Evolutionary conservation across 352 stramenopile genomes (phyloP), one percentile per base, ranked within the genome.

Genomic region (Phytopythium boreale): DNA sequence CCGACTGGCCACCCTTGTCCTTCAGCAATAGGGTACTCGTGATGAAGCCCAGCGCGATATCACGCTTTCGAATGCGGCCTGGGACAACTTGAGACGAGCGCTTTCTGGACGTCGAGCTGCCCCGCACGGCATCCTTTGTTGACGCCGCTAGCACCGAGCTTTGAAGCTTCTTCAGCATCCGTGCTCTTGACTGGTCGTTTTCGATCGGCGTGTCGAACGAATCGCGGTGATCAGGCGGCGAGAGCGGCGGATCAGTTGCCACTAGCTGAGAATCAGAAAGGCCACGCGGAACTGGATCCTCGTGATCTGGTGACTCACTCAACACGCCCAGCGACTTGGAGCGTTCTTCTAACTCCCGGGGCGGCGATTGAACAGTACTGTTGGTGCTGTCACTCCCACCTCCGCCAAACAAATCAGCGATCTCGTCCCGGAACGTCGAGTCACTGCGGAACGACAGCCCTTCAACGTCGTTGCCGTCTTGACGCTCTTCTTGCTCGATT

Each of bases 141-240:
- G 65, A 58, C 1, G 41, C 67, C 0, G 53, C 61, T 56, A 69
- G 63, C 59, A 67, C 74, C 19, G 75, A 90, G 56, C 64, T 83
- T 58, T 89, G 80, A 34, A 92, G 61, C 37, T 88, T 89, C 17
- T 78, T 78, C 44, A 87, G 61, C 79, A 88, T 88, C 56, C 80
- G 65, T 50, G 79, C 76, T 57, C 87, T 88, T 1, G 80, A 86
- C 24, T 83, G 75, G 0, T 84, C 67, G 24, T 82, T 87, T 68
- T 88, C 79, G 12, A 89, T 89, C 19, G 80, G 79, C 22, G 65
- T 63, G 39, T 79, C 68, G 51, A 81, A 75, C 5, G 75, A 86
- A 59, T 78, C 81, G 36, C 9, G 70, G 73, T 63, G 68, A 64
- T 52, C 68, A 64, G n/a, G 76, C 20, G 56, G 56, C 12, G 70